Evolutionary conservation across 108 stramenopile genomes (phyloP).

Genomic region (Nitzschia putrida): DNA sequence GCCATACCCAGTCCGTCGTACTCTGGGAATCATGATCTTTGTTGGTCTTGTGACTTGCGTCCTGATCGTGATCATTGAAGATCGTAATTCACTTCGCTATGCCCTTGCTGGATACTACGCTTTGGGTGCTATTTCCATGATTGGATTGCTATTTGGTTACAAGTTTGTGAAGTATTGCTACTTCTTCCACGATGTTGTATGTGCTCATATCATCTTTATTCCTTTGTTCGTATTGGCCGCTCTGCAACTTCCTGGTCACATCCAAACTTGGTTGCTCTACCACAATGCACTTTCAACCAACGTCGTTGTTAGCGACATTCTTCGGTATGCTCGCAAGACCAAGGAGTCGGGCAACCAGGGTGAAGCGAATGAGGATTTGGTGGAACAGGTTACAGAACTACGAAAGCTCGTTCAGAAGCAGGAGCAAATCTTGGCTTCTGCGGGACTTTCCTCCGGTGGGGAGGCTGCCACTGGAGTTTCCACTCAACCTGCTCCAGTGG

Average conservation of each 20-base stretch:
- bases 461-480: neutral
- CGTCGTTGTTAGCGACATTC: conserved; percentile 96
- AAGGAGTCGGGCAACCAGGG: conserved; percentile 81
- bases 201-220: conserved; percentile 92
- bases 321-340: conserved; percentile 88
- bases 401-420: conserved; percentile 82
- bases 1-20: conserved; percentile 81
- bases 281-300: conserved; percentile 94
- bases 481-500: neutral
- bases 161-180: conserved; percentile 85
- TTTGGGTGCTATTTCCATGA: conserved; percentile 71
- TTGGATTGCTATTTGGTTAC: conserved; percentile 82
- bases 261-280: conserved; percentile 97
- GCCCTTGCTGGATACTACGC: conserved; percentile 90
- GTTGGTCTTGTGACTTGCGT: conserved; percentile 68
- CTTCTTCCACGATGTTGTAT: conserved; percentile 91
- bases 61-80: conserved; percentile 69
- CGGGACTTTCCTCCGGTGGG: conserved; percentile 39
- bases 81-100: conserved; percentile 85
- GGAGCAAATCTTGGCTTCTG: conserved; percentile 66
- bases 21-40: conserved; percentile 75
- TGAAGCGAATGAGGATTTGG: conserved; percentile 70
- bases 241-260: conserved; percentile 80
- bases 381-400: conserved; percentile 89
- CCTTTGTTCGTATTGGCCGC: conserved; percentile 85